Evolutionary conservation across 768 basidiomycete genomes (phyloP).

Genomic region (Lyophyllum shimeji): DNA sequence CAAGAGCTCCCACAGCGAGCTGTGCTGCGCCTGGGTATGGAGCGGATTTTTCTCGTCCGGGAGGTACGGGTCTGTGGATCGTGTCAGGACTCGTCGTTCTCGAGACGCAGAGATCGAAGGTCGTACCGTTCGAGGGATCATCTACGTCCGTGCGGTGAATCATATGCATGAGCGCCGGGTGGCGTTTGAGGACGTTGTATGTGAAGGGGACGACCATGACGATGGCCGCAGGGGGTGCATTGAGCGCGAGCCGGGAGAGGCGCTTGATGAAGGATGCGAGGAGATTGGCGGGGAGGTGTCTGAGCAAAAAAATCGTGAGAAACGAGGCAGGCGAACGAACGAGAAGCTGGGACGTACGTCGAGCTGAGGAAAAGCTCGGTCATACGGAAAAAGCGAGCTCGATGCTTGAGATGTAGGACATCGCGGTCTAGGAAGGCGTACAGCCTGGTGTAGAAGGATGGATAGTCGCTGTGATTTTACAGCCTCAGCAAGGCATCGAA

Average conservation of each 20-base stretch:
- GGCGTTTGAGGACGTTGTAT: slow-evolving; percentile 91
- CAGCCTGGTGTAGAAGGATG: slow-evolving; percentile 89
- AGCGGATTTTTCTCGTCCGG: slow-evolving; percentile 68
- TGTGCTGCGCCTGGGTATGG: slow-evolving; percentile 75
- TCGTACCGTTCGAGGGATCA: slow-evolving; percentile 33
- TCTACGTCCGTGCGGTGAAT: slow-evolving; percentile 66
- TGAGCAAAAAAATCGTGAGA: slow-evolving; percentile 10
- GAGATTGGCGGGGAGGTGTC: slow-evolving; percentile 87
- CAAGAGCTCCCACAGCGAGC: slow-evolving; percentile 91
- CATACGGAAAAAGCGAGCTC: slow-evolving; percentile 93
- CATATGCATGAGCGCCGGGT: slow-evolving; percentile 91
- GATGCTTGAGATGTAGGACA: slow-evolving; percentile 87
- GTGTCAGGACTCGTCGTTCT: background rate
- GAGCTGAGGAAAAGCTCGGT: slow-evolving; percentile 90
- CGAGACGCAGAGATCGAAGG: background rate
- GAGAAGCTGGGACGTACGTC: slow-evolving; percentile 53
- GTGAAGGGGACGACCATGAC: slow-evolving; percentile 90
- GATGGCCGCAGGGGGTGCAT: slow-evolving; percentile 87
- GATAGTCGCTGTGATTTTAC: slow-evolving; percentile 72
- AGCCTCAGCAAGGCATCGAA: background rate
- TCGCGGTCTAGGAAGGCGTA: slow-evolving; percentile 89
- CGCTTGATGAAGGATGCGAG: slow-evolving; percentile 95
- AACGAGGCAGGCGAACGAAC: background rate
- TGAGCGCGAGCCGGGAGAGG: slow-evolving; percentile 78
- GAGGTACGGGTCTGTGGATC: slow-evolving; percentile 62